Conservation (phyloP, 441 rosid species). For the Jatropha multifida region DNA sequence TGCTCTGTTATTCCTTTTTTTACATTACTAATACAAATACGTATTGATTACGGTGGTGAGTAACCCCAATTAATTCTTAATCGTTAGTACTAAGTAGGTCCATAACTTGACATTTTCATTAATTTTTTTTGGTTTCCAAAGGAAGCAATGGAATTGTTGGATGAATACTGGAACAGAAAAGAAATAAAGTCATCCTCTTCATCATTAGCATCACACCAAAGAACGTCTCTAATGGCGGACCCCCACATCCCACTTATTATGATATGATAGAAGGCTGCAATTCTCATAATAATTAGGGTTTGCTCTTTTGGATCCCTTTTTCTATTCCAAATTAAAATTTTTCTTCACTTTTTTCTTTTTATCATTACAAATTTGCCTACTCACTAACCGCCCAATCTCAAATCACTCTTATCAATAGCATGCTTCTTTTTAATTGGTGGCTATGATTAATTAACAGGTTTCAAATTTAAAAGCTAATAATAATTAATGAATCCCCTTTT, state of each 20-base stretch:
- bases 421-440: neutral
- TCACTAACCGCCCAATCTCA: slow-evolving; percentile 19
- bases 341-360: slow-evolving; percentile 18
- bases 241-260: slow-evolving; percentile 41
- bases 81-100: no score
- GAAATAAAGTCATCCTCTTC: slow-evolving; percentile 21
- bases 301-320: slow-evolving; percentile 29
- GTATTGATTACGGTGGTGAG: no score
- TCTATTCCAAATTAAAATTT: no score
- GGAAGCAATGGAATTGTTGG: slow-evolving; percentile 32
- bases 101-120: no score
- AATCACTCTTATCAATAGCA: slow-evolving; percentile 14
- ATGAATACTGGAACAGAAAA: slow-evolving; percentile 29
- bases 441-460: neutral
- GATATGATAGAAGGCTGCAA: slow-evolving; percentile 29
- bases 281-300: slow-evolving; percentile 12
- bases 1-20: no score
- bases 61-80: no score
- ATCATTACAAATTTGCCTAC: slow-evolving; percentile 33
- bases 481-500: neutral
- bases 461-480: neutral
- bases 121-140: neutral
- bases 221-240: slow-evolving; percentile 32
- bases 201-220: slow-evolving; percentile 29
- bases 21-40: no score